Conservation (phyloP, 192 early-diverging fungal species). For the Linnemannia schmuckeri region DNA sequence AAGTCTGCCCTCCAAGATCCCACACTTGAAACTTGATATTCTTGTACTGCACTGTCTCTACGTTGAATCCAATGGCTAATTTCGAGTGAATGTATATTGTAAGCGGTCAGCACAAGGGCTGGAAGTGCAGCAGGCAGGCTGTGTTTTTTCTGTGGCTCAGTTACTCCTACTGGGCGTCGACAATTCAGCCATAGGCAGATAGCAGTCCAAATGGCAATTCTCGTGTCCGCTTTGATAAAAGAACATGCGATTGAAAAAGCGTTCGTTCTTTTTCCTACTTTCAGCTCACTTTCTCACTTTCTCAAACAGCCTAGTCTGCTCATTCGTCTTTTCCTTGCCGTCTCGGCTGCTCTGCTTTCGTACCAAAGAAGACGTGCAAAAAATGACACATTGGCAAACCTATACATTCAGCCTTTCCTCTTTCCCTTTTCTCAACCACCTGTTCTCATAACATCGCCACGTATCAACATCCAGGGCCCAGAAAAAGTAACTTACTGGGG, state of each 20-base stretch:
- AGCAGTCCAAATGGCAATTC: neutral
- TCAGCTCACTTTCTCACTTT: neutral
- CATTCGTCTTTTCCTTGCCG: neutral
- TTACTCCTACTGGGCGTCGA: neutral
- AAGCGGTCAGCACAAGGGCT: too few species aligned
- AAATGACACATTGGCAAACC: neutral
- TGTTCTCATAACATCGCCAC: neutral
- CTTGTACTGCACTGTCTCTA: slow-evolving; percentile 95
- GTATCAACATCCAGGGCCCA: neutral
- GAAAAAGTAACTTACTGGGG: slow-evolving; percentile 74
- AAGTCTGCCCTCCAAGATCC: slow-evolving; percentile 95
- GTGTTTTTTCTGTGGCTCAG: neutral
- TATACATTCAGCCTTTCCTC: neutral
- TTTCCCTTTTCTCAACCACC: neutral
- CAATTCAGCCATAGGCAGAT: neutral
- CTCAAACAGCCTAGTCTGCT: neutral
- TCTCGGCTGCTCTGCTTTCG: neutral
- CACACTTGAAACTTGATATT: slow-evolving; percentile 99
- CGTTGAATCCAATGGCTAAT: slow-evolving; percentile 83
- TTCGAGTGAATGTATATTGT: neutral
- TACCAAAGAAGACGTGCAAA: neutral
- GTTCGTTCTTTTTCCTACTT: neutral
- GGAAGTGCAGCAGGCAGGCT: neutral
- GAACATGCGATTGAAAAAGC: neutral
- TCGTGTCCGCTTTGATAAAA: too few species aligned